Evolutionary conservation across 495 filamentous ascomycete genomes (phyloP), one percentile per base, ranked within the genome.

Genomic region (Lindgomyces ingoldianus): DNA sequence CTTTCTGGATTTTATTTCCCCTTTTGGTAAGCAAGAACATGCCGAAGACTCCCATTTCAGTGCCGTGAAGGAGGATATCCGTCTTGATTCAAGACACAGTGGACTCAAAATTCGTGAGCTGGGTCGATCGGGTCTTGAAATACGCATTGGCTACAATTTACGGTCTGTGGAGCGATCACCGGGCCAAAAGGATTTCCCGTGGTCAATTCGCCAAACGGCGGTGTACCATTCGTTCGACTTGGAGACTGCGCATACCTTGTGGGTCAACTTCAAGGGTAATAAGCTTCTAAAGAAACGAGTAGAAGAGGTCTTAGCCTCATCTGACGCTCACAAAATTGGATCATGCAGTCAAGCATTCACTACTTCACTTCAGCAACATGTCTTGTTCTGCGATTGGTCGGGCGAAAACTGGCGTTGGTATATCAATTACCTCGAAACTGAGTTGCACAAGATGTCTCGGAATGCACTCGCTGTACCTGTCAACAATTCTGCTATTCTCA

Each of bases 351-450:
- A 42, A 30, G 57, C 58, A 22, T 62, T 82, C 44, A 41, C 62
- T 18, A 64, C 74, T 12, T 63, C 74, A 11, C 67, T 82, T 9
- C 64, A 68, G 22, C 72, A 69, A 1, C 80, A 82, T 50, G 52
- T 78, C n/a, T 68, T 81, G 10, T 57, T 79, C 22, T 72, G 73
- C 41, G 76, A 81, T 44, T 81, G 79, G 79, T 75, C 77, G 26
- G 70, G 54, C 21, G 80, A 81, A 48, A 74, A 75, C 55, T 82
- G 80, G 79, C 65, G 76, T 19, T 78, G 77, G 69, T 81, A 81
- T 61, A 72, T 81, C 12, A 75, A 76, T 36, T 70, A 62, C 50
- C 71, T 81, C 0, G 79, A 81, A 26, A 69, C 78, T 4, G 48
- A 60, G 12, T 49, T 78, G 30, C 67, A 74, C 30, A 45, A 50